Evolutionary conservation across 2,329 filamentous ascomycete species (phyloP).

Genomic region (Xylariaceae sp.): DNA sequence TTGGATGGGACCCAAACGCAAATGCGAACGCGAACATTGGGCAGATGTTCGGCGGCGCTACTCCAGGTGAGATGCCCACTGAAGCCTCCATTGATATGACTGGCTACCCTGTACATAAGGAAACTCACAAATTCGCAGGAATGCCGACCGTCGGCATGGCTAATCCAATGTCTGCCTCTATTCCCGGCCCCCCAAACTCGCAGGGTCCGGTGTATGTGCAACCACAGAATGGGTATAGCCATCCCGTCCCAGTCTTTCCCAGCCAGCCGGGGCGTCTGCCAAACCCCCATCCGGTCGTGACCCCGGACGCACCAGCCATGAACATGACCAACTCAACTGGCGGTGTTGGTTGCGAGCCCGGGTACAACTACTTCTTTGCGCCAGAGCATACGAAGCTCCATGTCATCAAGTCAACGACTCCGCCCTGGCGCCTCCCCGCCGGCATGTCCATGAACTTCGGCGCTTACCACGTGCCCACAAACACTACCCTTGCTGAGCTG

Average conservation of each 20-base stretch:
- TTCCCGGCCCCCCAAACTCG: slow-evolving; percentile 20
- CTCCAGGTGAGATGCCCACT: neutral
- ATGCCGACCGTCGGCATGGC: neutral
- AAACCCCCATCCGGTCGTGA: slow-evolving; percentile 46
- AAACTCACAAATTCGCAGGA: slow-evolving; percentile 2
- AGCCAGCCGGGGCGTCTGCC: slow-evolving; percentile 42
- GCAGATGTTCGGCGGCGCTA: neutral
- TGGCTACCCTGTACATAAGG: slow-evolving; percentile 13
- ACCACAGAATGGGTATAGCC: slow-evolving; percentile 22
- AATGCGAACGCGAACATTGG: neutral
- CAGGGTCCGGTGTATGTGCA: slow-evolving; percentile 26
- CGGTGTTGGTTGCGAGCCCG: slow-evolving; percentile 61
- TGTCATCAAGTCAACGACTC: slow-evolving; percentile 53
- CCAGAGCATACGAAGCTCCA: slow-evolving; percentile 61
- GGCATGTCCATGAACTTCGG: slow-evolving; percentile 49
- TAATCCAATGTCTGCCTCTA: neutral
- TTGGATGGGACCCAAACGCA: slow-evolving; percentile 23
- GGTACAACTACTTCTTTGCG: slow-evolving; percentile 66
- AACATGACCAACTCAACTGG: slow-evolving; percentile 61
- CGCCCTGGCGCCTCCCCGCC: slow-evolving; percentile 56
- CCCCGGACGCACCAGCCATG: slow-evolving; percentile 51
- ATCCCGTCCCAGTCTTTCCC: slow-evolving; percentile 29
- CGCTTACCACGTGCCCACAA: slow-evolving; percentile 55
- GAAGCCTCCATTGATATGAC: neutral
- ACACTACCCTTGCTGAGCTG: slow-evolving; percentile 57